Conservation (phyloP, 192 early-diverging fungal species). For the Coemansia sp. region DNA sequence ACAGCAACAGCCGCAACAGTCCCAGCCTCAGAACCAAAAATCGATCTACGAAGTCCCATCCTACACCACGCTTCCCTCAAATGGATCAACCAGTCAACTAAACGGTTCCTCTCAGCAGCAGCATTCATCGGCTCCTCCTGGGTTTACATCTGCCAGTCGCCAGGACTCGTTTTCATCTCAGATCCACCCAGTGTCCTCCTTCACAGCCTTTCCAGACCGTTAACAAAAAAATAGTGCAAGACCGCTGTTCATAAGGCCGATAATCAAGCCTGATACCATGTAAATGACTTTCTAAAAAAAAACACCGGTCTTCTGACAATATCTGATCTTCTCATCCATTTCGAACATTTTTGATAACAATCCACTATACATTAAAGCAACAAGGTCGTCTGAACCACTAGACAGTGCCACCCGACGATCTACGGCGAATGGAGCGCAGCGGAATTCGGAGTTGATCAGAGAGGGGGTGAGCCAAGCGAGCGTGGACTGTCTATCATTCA, state of each 20-base stretch:
- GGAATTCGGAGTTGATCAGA: no score
- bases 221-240: background rate
- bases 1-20: background rate
- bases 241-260: background rate
- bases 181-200: slow-evolving; percentile 11
- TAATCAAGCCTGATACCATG: background rate
- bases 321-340: background rate
- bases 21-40: background rate
- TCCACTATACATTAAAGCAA: no score
- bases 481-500: no score
- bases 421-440: no score
- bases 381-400: no score
- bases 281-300: background rate
- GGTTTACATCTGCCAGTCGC: slow-evolving; percentile 21
- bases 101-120: slow-evolving; percentile 11
- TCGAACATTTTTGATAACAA: background rate
- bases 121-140: slow-evolving; percentile 4
- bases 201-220: slow-evolving; percentile 19
- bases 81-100: background rate
- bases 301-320: background rate
- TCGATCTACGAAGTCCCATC: background rate
- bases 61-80: background rate
- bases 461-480: no score
- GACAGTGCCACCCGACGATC: no score
- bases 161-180: slow-evolving; percentile 29